These are phyloP conservation scores for Lablab purpureus DNA, from an alignment of 306 rosid species.

Conservation along the genomic window DNA sequence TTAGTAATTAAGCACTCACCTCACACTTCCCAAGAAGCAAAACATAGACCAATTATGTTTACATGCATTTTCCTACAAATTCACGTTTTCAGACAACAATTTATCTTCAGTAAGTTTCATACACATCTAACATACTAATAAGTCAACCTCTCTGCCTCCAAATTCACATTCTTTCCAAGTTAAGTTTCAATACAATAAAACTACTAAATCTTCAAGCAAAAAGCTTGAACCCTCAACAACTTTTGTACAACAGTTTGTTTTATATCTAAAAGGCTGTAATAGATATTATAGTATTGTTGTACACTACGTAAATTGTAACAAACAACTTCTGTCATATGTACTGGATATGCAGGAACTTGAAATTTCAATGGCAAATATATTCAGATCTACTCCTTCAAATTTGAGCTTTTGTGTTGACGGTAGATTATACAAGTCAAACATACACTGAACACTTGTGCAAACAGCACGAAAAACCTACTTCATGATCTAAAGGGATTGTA, in stretches of 20 bases:
- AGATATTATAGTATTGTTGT: background rate
- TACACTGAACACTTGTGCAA: background rate
- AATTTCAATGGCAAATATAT: background rate
- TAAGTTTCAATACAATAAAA: background rate
- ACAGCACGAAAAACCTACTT: background rate
- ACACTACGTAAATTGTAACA: conserved; percentile 8
- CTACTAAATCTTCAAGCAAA: background rate
- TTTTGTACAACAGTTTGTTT: background rate
- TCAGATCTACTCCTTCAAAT: conserved; percentile 1
- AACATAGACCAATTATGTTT: background rate
- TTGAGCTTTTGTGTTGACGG: background rate
- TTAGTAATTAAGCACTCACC: too few species aligned
- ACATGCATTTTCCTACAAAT: background rate
- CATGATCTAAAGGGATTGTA: background rate
- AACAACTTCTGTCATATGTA: background rate
- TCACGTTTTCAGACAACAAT: background rate
- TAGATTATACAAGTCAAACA: background rate
- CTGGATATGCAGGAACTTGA: background rate
- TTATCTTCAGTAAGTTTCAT: background rate
- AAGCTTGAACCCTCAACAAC: background rate
- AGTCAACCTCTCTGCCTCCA: background rate
- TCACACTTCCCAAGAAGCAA: too few species aligned
- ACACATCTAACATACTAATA: background rate
- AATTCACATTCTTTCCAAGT: conserved; percentile 15
- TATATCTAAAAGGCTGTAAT: background rate